These are phyloP conservation scores for Clavariopsis aquatica DNA, from an alignment of 495 filamentous ascomycete genomes.

Conservation along the genomic window DNA sequence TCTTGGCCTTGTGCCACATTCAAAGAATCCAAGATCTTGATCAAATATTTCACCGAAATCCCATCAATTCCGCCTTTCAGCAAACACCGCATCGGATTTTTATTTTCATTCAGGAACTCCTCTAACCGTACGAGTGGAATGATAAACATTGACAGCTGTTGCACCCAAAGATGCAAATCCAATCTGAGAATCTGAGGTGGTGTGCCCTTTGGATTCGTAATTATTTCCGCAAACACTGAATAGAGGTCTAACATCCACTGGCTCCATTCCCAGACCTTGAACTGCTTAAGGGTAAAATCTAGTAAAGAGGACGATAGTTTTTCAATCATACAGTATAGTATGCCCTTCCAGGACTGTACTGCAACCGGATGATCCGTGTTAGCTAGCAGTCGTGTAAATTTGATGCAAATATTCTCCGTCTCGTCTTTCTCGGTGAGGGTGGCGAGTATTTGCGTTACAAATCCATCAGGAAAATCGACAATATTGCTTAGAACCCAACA, in stretches of 20 bases:
- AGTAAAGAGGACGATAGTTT: conserved; percentile 8
- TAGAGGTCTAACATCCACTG: conserved; percentile 26
- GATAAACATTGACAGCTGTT: conserved; percentile 17
- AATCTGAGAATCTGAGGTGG: conserved; percentile 4
- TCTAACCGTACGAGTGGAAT: conserved; percentile 22
- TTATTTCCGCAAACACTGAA: conserved; percentile 22
- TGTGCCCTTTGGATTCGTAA: conserved; percentile 4
- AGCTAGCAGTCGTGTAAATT: conserved; percentile 25
- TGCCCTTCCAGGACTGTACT: conserved; percentile 15
- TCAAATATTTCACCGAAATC: conserved; percentile 11
- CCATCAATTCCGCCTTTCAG: conserved; percentile 25
- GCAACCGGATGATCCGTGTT: background rate
- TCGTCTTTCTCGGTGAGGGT: conserved; percentile 4
- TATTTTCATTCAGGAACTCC: conserved; percentile 3
- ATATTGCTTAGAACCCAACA: conserved; percentile 18
- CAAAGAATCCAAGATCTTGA: conserved; percentile 17
- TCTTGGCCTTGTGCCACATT: background rate
- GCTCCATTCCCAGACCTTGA: conserved; percentile 16
- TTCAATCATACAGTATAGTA: conserved; percentile 27
- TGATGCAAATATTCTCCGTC: conserved; percentile 17
- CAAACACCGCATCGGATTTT: conserved; percentile 12
- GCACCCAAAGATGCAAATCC: conserved; percentile 22
- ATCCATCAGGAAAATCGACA: background rate
- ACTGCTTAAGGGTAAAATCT: conserved; percentile 12
- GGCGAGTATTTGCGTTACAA: conserved; percentile 5